Conservation (phyloP, 2,329 filamentous ascomycete genomes). For the Fusarium oligoseptatum region DNA sequence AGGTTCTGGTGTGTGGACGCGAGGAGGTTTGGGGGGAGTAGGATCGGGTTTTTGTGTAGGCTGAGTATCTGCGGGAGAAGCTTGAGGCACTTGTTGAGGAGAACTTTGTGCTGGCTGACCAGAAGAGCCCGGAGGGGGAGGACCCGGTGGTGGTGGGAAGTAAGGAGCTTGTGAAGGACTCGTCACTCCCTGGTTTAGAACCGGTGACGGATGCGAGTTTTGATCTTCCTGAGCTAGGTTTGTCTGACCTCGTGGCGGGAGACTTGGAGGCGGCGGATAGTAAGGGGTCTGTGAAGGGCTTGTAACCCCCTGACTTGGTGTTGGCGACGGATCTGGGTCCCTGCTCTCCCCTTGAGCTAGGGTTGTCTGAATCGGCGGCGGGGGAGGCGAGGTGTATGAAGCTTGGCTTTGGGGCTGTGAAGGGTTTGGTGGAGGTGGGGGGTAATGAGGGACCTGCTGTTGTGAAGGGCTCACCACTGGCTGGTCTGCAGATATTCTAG, state of each 20-base stretch:
- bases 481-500: neutral
- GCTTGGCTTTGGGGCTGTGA: neutral
- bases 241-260: neutral
- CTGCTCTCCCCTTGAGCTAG: neutral
- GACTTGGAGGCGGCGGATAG: neutral
- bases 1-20: constrained; percentile 28
- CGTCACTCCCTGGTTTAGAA: neutral
- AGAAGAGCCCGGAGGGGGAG: neutral
- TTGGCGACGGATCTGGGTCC: neutral
- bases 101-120: neutral
- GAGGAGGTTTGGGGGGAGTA: constrained; percentile 15
- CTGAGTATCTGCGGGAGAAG: neutral
- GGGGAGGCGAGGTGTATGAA: neutral
- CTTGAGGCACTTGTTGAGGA: neutral
- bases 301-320: neutral
- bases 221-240: neutral
- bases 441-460: constrained; percentile 5
- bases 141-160: neutral
- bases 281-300: neutral
- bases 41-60: neutral
- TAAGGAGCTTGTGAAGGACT: neutral
- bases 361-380: neutral
- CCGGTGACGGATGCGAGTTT: neutral
- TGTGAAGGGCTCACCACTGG: neutral
- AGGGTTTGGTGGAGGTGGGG: neutral